Evolutionary conservation across 2,329 filamentous ascomycete genomes (phyloP).

Genomic region (Akanthomyces muscarius): DNA sequence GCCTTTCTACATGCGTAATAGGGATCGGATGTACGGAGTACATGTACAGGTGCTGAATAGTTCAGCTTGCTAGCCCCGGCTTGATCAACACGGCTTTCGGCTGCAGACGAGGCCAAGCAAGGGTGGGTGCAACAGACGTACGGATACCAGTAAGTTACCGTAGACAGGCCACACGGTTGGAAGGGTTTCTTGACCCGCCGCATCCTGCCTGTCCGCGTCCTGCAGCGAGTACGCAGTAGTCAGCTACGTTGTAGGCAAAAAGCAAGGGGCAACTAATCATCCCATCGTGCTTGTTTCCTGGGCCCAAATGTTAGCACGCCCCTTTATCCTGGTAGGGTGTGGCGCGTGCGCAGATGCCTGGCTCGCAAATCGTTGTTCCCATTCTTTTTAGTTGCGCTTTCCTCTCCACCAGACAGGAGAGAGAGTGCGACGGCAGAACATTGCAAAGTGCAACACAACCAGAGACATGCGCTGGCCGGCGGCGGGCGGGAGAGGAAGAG

Average conservation of each 20-base stretch:
- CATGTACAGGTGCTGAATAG: neutral
- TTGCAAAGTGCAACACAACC: neutral
- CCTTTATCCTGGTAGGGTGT: neutral
- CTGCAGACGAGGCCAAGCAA: neutral
- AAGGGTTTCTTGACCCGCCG: neutral
- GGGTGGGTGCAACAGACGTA: neutral
- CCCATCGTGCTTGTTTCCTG: neutral
- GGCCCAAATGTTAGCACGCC: neutral
- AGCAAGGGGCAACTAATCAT: neutral
- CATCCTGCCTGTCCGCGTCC: neutral
- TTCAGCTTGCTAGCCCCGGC: neutral
- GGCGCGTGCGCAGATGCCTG: neutral
- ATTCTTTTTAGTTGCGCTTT: neutral
- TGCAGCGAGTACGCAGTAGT: too few relatives aligned
- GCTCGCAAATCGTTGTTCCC: neutral
- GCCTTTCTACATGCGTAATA: too few relatives aligned
- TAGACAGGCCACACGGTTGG: too few relatives aligned
- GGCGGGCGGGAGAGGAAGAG: neutral
- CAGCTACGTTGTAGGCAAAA: neutral
- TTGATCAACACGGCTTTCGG: neutral
- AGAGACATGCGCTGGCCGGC: neutral
- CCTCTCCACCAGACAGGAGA: neutral
- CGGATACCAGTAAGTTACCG: too few relatives aligned
- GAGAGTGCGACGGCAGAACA: neutral
- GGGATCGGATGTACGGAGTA: neutral